Evolutionary conservation across 495 filamentous ascomycete genomes (phyloP), one percentile per base, ranked within the genome.

Genomic region (Aspergillus taichungensis): DNA sequence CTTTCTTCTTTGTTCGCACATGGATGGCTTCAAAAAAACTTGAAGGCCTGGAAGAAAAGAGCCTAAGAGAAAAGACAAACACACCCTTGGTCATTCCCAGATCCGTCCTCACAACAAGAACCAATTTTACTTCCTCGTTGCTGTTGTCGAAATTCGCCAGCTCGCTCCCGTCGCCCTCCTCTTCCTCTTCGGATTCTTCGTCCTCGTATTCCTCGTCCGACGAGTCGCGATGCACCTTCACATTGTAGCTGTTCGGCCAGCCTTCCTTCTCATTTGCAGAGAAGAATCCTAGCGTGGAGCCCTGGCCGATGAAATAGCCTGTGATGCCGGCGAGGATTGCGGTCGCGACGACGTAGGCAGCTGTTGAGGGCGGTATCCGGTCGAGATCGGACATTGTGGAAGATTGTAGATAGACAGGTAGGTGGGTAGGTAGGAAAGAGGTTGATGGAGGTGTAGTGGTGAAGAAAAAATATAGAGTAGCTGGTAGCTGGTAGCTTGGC

Each of bases 41-140:
- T 14, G 43, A 39, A 37, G 13, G 4, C 30, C 11, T 13, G n/a
- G 27, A 28, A 37, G 29, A 41, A 11, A 34, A 42, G 42, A 34
- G 30, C 7, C 24, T 27, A 34, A 38, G 31, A 14, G 34, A 38
- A 32, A 38, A 30, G 41, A 38, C 42, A 31, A 33, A 62, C 70
- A 37, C 69, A 91, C 89, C 89, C 74, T 94, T 95, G 6, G 83
- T 87, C 94, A 98, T 98, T 37, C 90, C 89, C 55, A 98, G 62
- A 67, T 98, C 92, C 18, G 86, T 94, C 52, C 92, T 68, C 30
- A 96, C 90, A 10, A 95, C 87, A 13, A 98, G 69, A 13, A 96
- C 89, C 39, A 98, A 68, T 61, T 98, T 98, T 68, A 90, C 94
- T 53, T 94, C 90, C 57, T 96, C 91, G 6, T 61, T 74, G 30